phyloP scores from a whole-genome alignment of 139 green algal genomes.

The Chlorella sorokiniana region DNA sequence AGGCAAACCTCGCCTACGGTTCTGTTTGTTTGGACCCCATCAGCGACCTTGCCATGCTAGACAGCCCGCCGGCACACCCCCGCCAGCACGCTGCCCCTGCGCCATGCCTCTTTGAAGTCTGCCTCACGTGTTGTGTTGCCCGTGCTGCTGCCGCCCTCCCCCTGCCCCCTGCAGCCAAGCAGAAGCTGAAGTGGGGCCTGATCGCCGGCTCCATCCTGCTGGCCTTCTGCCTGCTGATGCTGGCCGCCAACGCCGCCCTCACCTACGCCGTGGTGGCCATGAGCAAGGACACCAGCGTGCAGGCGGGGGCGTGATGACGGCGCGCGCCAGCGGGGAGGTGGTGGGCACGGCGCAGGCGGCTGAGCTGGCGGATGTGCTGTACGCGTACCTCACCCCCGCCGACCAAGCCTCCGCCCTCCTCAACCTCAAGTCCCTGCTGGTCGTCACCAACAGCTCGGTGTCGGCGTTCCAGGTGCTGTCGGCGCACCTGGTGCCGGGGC shows the following conservation, averaged over 20 bases:
- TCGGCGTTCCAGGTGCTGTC: conserved; percentile 1
- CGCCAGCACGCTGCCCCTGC: too few relatives aligned
- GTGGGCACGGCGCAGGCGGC: not conserved
- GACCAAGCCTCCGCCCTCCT: not conserved
- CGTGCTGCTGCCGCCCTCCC: not conserved
- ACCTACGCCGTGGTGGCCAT: not conserved
- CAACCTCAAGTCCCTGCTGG: not conserved
- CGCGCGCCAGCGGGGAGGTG: not conserved
- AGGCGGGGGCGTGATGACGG: not conserved
- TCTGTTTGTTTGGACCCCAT: too few relatives aligned
- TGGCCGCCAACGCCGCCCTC: not conserved
- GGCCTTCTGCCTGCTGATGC: not conserved
- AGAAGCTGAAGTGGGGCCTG: conserved; percentile 1
- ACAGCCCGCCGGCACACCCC: too few relatives aligned
- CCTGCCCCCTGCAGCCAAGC: not conserved
- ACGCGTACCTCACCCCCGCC: not conserved
- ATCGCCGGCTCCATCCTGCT: not conserved
- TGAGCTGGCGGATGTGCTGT: not conserved
- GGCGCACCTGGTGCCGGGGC: not conserved
- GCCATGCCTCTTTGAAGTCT: too few relatives aligned
- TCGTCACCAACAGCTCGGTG: not conserved
- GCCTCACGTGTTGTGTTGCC: not conserved
- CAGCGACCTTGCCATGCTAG: too few relatives aligned
- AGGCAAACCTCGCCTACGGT: too few relatives aligned
- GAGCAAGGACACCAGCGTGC: not conserved